A percentile compares a stretch with the other conserved stretches of the same genome.
Conservation (phyloP, 78 protist species). For the Speleostelium caveatum region DNA sequence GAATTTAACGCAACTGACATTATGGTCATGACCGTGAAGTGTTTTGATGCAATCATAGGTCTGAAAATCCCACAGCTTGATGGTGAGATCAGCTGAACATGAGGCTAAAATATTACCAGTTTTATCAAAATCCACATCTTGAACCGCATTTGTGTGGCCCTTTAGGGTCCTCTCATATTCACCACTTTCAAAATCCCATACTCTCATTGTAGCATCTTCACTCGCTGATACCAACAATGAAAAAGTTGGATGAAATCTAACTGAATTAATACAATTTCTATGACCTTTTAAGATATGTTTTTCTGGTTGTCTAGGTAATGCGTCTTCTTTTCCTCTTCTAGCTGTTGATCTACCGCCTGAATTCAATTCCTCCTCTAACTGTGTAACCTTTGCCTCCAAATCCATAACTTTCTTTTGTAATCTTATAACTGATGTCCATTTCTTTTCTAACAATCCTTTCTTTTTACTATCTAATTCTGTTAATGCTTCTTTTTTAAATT, state of each 20-base stretch:
- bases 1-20: constrained; percentile 82
- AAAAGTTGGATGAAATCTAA: constrained; percentile 84
- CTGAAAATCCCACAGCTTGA: constrained; percentile 89
- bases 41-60: constrained; percentile 72
- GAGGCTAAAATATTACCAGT: constrained; percentile 82
- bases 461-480: constrained; percentile 56
- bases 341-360: constrained; percentile 48
- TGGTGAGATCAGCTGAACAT: constrained; percentile 87
- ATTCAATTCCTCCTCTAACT: constrained; percentile 82
- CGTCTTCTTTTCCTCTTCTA: constrained; percentile 79
- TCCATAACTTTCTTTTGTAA: constrained; percentile 87
- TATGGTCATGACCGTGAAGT: constrained; percentile 90
- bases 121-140: constrained; percentile 85
- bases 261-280: constrained; percentile 83
- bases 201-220: constrained; percentile 90
- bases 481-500: constrained; percentile 52
- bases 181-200: constrained; percentile 93
- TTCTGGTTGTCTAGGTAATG: constrained; percentile 90
- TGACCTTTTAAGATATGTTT: constrained; percentile 80
- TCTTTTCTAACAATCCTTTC: constrained; percentile 87
- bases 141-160: constrained; percentile 92
- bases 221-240: constrained; percentile 84
- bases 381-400: constrained; percentile 76
- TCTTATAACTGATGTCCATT: constrained; percentile 90
- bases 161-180: constrained; percentile 88